Percentiles rank a stretch among this genome's conserved stretches.
phyloP scores from a whole-genome alignment of 2,329 filamentous ascomycete species.

The Huntiella moniliformis region DNA sequence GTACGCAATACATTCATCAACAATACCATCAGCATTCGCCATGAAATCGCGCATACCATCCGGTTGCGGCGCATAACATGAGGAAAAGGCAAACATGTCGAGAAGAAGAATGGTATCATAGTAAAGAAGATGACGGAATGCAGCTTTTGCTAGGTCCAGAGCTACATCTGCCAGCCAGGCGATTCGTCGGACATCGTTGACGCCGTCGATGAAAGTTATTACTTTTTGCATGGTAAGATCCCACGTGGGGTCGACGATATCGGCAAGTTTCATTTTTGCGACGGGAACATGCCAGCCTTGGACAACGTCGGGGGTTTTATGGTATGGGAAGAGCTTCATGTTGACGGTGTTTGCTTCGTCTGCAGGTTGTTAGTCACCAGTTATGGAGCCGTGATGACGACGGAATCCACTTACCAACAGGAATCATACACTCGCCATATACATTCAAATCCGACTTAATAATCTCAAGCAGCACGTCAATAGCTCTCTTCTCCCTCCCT shows the following conservation, averaged over 20 bases:
- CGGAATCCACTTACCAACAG: slow-evolving; percentile 49
- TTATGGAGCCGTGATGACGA: neutral
- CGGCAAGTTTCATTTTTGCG: slow-evolving; percentile 43
- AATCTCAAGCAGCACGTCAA: slow-evolving; percentile 69
- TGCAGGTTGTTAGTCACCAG: slow-evolving; percentile 18
- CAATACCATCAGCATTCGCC: slow-evolving; percentile 50
- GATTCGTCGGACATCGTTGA: slow-evolving; percentile 76
- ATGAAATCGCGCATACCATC: slow-evolving; percentile 59
- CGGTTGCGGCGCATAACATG: slow-evolving; percentile 67
- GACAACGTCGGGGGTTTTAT: slow-evolving; percentile 57
- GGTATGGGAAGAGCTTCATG: slow-evolving; percentile 82
- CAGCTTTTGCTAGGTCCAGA: slow-evolving; percentile 66
- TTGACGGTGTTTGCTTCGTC: slow-evolving; percentile 90
- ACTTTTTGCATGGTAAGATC: slow-evolving; percentile 64
- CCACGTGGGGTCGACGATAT: slow-evolving; percentile 49
- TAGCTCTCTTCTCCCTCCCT: slow-evolving; percentile 34
- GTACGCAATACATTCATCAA: slow-evolving; percentile 77
- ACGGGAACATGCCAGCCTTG: slow-evolving; percentile 85
- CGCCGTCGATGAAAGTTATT: slow-evolving; percentile 72
- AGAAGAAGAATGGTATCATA: slow-evolving; percentile 81
- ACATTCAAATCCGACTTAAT: slow-evolving; percentile 80
- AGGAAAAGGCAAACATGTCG: slow-evolving; percentile 87
- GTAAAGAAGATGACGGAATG: slow-evolving; percentile 75
- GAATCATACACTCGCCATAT: slow-evolving; percentile 97
- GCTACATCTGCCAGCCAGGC: slow-evolving; percentile 72